These are phyloP conservation scores for Rhytidiadelphus loreus DNA, from an alignment of 225 moss, liverwort and hornwort genomes.

Conservation along the genomic window DNA sequence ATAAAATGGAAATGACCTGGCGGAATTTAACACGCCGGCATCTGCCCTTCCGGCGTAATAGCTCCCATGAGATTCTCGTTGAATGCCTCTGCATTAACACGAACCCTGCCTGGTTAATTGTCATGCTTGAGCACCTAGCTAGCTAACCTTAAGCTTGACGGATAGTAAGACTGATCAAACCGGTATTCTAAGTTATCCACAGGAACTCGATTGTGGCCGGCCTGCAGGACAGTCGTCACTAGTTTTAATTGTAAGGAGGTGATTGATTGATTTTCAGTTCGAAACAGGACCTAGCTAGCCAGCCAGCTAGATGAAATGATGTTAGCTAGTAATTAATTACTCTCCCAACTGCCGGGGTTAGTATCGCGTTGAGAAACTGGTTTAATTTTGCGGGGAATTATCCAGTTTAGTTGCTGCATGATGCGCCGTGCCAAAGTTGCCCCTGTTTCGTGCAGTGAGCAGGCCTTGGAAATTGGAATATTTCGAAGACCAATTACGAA, in stretches of 20 bases:
- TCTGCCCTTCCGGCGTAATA: no score
- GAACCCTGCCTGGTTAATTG: not conserved
- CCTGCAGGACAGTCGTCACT: not conserved
- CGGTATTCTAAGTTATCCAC: not conserved
- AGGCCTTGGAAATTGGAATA: not conserved
- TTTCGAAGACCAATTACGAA: not conserved
- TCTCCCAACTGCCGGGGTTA: not conserved
- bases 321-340: not conserved
- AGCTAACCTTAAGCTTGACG: not conserved
- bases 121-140: not conserved
- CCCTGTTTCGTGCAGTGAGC: not conserved
- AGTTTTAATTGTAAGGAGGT: not conserved
- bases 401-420: not conserved
- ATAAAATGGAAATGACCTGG: not conserved
- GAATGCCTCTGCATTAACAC: not conserved
- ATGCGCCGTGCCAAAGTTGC: not conserved
- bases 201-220: no score
- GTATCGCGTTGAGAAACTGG: not conserved
- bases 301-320: not conserved
- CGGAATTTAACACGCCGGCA: not conserved
- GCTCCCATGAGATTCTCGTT: not conserved
- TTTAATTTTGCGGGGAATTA: not conserved
- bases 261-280: not conserved
- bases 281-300: not conserved
- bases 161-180: not conserved